Evolutionary conservation across 2,329 filamentous ascomycete species (phyloP).

Genomic region (Cladophialophora yegresii): DNA sequence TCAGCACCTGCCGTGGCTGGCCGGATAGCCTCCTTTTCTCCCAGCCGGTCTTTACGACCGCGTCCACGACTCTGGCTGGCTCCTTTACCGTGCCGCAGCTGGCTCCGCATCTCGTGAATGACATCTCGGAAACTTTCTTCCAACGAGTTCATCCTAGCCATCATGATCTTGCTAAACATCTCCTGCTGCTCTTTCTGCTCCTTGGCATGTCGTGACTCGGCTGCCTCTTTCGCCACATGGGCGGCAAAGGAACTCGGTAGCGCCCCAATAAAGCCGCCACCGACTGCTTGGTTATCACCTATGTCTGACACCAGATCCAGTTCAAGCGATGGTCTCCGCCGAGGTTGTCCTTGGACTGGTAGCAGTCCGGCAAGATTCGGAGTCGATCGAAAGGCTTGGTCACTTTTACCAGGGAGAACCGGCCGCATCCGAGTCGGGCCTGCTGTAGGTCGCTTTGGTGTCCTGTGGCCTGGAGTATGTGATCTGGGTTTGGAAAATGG

Average conservation of each 20-base stretch:
- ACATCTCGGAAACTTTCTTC: constrained; percentile 89
- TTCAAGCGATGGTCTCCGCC: constrained; percentile 65
- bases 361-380: constrained; percentile 59
- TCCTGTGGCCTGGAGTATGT: constrained; percentile 42
- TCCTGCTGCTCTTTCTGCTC: constrained; percentile 57
- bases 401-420: constrained; percentile 55
- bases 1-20: constrained; percentile 19
- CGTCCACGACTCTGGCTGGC: constrained; percentile 23
- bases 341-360: constrained; percentile 45
- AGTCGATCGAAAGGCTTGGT: constrained; percentile 54
- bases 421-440: constrained; percentile 56
- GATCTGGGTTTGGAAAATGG: constrained; percentile 32
- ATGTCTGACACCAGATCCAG: constrained; percentile 74
- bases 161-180: constrained; percentile 75
- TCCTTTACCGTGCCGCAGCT: constrained; percentile 42
- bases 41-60: constrained; percentile 10
- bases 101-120: constrained; percentile 73
- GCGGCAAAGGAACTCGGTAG: constrained; percentile 78
- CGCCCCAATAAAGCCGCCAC: constrained; percentile 61
- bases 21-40: constrained; percentile 24
- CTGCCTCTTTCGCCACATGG: constrained; percentile 73
- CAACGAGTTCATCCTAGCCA: constrained; percentile 88
- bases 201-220: constrained; percentile 55
- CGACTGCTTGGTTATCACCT: constrained; percentile 62
- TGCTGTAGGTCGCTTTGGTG: constrained; percentile 46